These are phyloP conservation scores for Cladosporium austrohemisphaericum DNA, from an alignment of 2,329 filamentous ascomycete genomes.

Conservation along the genomic window DNA sequence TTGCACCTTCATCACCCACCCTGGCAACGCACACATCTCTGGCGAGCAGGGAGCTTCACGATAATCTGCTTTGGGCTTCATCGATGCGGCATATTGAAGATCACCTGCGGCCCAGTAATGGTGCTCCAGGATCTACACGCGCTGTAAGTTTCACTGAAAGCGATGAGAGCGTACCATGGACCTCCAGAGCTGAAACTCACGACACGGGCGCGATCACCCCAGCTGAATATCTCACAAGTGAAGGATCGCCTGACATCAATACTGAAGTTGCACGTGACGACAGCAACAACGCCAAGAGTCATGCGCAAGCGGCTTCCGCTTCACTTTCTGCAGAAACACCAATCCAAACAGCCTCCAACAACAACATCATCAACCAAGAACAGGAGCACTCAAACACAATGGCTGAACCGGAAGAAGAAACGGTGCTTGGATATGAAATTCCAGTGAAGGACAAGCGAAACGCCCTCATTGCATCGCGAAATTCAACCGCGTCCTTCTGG, in stretches of 20 bases:
- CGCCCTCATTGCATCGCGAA: conserved; percentile 28
- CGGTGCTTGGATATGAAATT: conserved; percentile 25
- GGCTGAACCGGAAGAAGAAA: conserved; percentile 15
- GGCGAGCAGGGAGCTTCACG: not conserved
- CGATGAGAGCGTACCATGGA: too few relatives aligned
- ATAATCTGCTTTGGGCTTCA: not conserved
- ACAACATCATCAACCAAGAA: not conserved
- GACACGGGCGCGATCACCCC: too few relatives aligned
- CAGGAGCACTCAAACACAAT: not conserved
- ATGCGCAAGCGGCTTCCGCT: not conserved
- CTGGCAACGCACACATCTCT: not conserved
- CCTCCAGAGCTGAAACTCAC: too few relatives aligned
- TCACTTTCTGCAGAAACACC: conserved; percentile 4
- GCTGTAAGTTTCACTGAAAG: too few relatives aligned
- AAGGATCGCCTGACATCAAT: too few relatives aligned
- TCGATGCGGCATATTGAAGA: too few relatives aligned
- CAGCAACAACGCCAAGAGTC: conserved; percentile 8
- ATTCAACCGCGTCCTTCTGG: conserved; percentile 49
- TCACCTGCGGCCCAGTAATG: too few relatives aligned
- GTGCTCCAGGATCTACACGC: too few relatives aligned
- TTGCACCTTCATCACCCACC: not conserved
- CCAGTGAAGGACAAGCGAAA: conserved; percentile 25
- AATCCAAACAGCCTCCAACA: not conserved
- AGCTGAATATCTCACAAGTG: too few relatives aligned
- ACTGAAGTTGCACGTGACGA: conserved; percentile 1